These are phyloP conservation scores for Emmonsiellopsis sp. DNA, from an alignment of 2,329 filamentous ascomycete genomes.

Conservation along the genomic window DNA sequence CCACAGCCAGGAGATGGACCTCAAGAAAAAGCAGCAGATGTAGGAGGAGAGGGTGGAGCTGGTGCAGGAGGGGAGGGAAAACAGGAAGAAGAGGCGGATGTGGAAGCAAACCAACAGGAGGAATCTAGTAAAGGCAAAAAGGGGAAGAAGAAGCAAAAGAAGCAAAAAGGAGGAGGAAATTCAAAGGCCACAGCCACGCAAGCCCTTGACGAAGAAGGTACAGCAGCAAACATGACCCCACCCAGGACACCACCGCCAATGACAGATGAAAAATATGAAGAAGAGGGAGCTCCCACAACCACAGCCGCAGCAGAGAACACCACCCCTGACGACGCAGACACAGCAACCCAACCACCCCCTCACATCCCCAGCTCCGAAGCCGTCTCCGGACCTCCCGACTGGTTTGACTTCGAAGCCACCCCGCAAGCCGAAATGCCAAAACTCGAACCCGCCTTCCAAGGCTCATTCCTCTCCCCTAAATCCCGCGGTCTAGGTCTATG, in stretches of 20 bases:
- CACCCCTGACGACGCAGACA: constrained; percentile 7
- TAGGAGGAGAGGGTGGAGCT: constrained; percentile 3
- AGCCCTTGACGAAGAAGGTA: constrained; percentile 16
- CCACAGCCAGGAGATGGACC: constrained; percentile 9
- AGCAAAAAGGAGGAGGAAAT: constrained; percentile 13
- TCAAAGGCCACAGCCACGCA: neutral
- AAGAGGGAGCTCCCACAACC: constrained; percentile 8
- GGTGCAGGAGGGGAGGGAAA: constrained; percentile 2
- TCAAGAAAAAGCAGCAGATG: constrained; percentile 4
- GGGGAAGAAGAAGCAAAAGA: constrained; percentile 21
- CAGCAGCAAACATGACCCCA: constrained; percentile 24
- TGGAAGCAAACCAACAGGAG: neutral
- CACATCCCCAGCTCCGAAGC: constrained; percentile 2
- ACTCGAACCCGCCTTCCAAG: constrained; percentile 19
- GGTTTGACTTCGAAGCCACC: constrained; percentile 10
- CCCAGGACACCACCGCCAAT: constrained; percentile 29
- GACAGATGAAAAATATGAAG: constrained; percentile 11
- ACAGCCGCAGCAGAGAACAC: constrained; percentile 5
- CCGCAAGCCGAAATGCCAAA: constrained; percentile 3
- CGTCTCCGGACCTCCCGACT: constrained; percentile 2
- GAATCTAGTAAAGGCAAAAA: constrained; percentile 23
- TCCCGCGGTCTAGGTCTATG: constrained; percentile 27
- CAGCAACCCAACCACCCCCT: constrained; percentile 3
- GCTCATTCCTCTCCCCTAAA: constrained; percentile 19
- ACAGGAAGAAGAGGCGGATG: constrained; percentile 14